These are phyloP conservation scores for Schwanniomyces etchellsii DNA, from an alignment of 1,139 yeast genomes.

Conservation along the genomic window DNA sequence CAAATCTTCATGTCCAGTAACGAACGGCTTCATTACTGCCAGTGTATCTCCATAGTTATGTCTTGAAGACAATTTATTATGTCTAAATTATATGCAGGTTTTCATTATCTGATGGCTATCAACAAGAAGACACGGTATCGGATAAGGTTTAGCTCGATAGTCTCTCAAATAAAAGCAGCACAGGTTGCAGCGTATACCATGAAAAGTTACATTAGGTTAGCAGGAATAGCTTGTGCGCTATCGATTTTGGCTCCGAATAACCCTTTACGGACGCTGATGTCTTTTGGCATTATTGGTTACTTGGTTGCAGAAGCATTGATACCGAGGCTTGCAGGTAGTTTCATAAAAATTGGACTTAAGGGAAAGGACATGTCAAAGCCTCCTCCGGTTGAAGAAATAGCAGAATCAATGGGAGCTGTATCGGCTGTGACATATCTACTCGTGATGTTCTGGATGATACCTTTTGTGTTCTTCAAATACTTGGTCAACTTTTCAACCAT, in stretches of 20 bases:
- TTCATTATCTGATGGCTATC: background rate
- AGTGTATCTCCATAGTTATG: background rate
- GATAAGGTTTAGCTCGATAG: too few species aligned
- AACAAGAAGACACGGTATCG: background rate
- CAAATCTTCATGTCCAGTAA: constrained; percentile 87
- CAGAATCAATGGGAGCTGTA: constrained; percentile 90
- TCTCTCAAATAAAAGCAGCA: too few species aligned
- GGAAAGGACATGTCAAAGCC: constrained; percentile 81
- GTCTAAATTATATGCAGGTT: background rate
- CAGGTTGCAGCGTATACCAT: too few species aligned
- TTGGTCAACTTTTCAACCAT: constrained; percentile 47
- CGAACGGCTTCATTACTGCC: constrained; percentile 53
- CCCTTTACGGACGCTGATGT: constrained; percentile 49
- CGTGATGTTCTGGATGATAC: constrained; percentile 78
- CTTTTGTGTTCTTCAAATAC: constrained; percentile 81
- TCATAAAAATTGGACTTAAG: constrained; percentile 69
- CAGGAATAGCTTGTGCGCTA: background rate
- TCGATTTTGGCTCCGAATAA: constrained; percentile 17
- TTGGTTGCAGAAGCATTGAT: constrained; percentile 52
- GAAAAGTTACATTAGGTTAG: background rate
- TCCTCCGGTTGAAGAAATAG: constrained; percentile 54
- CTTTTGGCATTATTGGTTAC: constrained; percentile 66
- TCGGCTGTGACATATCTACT: constrained; percentile 78
- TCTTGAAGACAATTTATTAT: background rate
- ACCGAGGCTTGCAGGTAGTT: constrained; percentile 61